Evolutionary conservation across 1,284 basidiomycete genomes (phyloP).

Genomic region (Mycena citricolor): DNA sequence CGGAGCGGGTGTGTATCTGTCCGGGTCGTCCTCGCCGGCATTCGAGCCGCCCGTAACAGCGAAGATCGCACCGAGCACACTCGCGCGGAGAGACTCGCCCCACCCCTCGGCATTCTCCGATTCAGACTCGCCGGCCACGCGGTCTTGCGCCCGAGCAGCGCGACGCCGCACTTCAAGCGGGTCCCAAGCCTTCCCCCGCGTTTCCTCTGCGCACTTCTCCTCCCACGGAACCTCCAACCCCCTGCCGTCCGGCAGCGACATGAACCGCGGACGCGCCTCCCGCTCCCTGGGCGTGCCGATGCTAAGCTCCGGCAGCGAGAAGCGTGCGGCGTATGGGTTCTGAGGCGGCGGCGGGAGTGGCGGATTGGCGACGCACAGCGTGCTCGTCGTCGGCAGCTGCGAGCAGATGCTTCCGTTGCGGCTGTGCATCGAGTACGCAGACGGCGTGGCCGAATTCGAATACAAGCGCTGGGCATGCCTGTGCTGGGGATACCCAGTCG

Average conservation of each 20-base stretch:
- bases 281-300: slow-evolving; percentile 13
- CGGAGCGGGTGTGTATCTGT: slow-evolving; percentile 16
- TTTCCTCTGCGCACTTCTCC: slow-evolving; percentile 9
- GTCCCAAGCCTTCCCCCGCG: slow-evolving; percentile 2
- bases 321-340: neutral
- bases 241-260: slow-evolving; percentile 8
- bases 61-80: slow-evolving; percentile 9
- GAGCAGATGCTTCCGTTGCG: slow-evolving; percentile 18
- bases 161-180: neutral
- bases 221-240: slow-evolving; percentile 20
- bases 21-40: neutral
- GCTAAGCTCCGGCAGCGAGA: neutral
- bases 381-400: slow-evolving; percentile 13
- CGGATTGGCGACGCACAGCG: slow-evolving; percentile 16
- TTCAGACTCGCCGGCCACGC: neutral
- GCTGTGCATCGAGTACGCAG: too few species aligned
- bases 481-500: too few species aligned
- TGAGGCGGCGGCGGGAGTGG: neutral
- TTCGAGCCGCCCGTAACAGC: slow-evolving; percentile 12
- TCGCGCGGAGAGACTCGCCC: slow-evolving; percentile 16
- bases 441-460: slow-evolving; percentile 12
- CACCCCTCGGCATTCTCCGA: slow-evolving; percentile 9
- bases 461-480: neutral
- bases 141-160: neutral
- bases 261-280: slow-evolving; percentile 13